A percentile compares a stretch with the other conserved stretches of the same genome.
phyloP scores from a whole-genome alignment of 345 rosid genomes.

The Pugionium dolabratum region DNA sequence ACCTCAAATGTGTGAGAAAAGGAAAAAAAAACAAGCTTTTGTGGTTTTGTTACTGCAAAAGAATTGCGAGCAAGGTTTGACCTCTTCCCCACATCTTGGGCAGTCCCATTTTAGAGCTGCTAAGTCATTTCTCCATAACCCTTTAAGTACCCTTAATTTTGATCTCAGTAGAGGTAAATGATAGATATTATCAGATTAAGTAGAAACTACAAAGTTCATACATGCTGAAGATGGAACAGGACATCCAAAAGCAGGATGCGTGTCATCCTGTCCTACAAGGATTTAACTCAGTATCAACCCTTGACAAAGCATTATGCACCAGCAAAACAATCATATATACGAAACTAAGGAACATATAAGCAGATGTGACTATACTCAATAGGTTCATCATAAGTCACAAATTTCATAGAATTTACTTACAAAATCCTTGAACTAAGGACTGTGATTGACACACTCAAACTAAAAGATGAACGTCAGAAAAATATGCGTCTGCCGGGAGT shows the following conservation, averaged over 20 bases:
- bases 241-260: slow-evolving; percentile 71
- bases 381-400: too few species aligned
- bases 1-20: slow-evolving; percentile 3
- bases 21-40: neutral
- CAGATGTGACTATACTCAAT: too few species aligned
- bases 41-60: neutral
- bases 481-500: slow-evolving; percentile 79
- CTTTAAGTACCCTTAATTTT: slow-evolving; percentile 59
- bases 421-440: too few species aligned
- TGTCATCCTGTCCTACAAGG: slow-evolving; percentile 98
- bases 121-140: slow-evolving; percentile 91
- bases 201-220: neutral
- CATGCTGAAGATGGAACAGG: slow-evolving; percentile 84
- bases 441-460: too few species aligned
- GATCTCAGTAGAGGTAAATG: slow-evolving; percentile 1
- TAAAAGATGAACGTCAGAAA: too few species aligned
- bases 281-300: slow-evolving; percentile 60
- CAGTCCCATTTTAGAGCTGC: slow-evolving; percentile 87
- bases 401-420: too few species aligned
- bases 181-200: neutral
- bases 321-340: slow-evolving; percentile 2
- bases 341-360: neutral
- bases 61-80: slow-evolving; percentile 32
- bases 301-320: slow-evolving; percentile 24
- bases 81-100: slow-evolving; percentile 98